A percentile compares a stretch with the other conserved stretches of the same genome.
These are phyloP conservation scores for Cercospora janseana DNA, from an alignment of 2,329 filamentous ascomycete species.

Conservation along the genomic window DNA sequence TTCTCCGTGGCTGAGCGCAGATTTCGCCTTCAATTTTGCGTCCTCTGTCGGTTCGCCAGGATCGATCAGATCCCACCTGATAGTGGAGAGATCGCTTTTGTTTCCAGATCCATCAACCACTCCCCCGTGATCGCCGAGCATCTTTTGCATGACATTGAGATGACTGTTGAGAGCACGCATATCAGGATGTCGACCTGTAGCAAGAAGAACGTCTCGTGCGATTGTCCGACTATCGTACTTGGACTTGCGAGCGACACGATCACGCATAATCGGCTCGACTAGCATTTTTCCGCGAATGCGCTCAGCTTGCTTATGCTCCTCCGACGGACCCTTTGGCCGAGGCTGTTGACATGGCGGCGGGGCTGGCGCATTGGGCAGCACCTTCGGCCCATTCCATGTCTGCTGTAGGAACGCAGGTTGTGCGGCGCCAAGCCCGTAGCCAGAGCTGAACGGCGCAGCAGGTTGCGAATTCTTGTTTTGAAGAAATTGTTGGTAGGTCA, in stretches of 20 bases:
- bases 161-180: conserved; percentile 60
- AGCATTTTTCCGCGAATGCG: conserved; percentile 38
- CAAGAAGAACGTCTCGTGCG: conserved; percentile 62
- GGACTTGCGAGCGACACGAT: conserved; percentile 49
- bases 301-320: conserved; percentile 33
- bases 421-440: neutral
- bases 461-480: conserved; percentile 11
- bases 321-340: conserved; percentile 30
- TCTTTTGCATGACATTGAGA: conserved; percentile 47
- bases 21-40: conserved; percentile 19
- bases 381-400: conserved; percentile 6
- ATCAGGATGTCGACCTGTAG: conserved; percentile 60
- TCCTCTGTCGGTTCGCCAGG: conserved; percentile 48
- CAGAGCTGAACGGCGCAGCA: neutral
- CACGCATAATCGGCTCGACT: conserved; percentile 49
- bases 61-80: conserved; percentile 63
- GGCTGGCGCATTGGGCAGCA: conserved; percentile 13
- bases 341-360: conserved; percentile 13
- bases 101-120: conserved; percentile 40
- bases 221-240: conserved; percentile 62
- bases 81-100: conserved; percentile 53
- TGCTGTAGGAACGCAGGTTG: conserved; percentile 8
- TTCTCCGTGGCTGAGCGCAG: conserved; percentile 12
- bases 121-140: conserved; percentile 36
- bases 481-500: conserved; percentile 21